Evolutionary conservation across 1,284 basidiomycete genomes (phyloP).

Genomic region (Earliella scabrosa): DNA sequence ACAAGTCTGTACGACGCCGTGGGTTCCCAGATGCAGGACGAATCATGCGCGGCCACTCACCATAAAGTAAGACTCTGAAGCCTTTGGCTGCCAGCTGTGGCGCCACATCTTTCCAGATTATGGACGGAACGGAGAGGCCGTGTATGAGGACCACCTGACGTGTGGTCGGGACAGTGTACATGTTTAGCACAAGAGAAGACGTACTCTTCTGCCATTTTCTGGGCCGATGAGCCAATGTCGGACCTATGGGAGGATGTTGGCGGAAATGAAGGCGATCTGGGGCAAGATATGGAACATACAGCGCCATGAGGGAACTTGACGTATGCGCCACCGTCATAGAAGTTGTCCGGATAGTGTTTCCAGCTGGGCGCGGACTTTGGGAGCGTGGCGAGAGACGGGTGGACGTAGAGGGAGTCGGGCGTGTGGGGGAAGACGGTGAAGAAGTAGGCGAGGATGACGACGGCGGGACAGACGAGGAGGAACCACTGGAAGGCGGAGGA

Average conservation of each 20-base stretch:
- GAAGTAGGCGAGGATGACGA: constrained; percentile 62
- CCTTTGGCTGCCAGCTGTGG: constrained; percentile 63
- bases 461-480: constrained; percentile 60
- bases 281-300: constrained; percentile 35
- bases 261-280: constrained; percentile 16
- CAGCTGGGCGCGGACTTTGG: constrained; percentile 57
- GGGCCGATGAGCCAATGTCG: constrained; percentile 79
- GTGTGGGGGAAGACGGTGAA: constrained; percentile 65
- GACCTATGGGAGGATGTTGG: constrained; percentile 44
- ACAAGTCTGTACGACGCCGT: constrained; percentile 56
- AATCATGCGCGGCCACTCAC: constrained; percentile 38
- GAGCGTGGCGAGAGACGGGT: constrained; percentile 63
- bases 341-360: constrained; percentile 72
- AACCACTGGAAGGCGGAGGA: constrained; percentile 50
- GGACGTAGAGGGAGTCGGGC: constrained; percentile 50
- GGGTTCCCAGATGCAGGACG: not conserved
- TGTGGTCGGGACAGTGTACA: not conserved
- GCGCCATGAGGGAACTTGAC: constrained; percentile 63
- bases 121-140: constrained; percentile 75
- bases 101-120: constrained; percentile 76
- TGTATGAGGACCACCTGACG: constrained; percentile 76
- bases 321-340: constrained; percentile 69
- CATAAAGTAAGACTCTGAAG: constrained; percentile 77
- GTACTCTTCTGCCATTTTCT: constrained; percentile 67
- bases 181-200: constrained; percentile 13